These are phyloP conservation scores for Crithidia bombi DNA, from an alignment of 208 protist species.

Conservation along the genomic window DNA sequence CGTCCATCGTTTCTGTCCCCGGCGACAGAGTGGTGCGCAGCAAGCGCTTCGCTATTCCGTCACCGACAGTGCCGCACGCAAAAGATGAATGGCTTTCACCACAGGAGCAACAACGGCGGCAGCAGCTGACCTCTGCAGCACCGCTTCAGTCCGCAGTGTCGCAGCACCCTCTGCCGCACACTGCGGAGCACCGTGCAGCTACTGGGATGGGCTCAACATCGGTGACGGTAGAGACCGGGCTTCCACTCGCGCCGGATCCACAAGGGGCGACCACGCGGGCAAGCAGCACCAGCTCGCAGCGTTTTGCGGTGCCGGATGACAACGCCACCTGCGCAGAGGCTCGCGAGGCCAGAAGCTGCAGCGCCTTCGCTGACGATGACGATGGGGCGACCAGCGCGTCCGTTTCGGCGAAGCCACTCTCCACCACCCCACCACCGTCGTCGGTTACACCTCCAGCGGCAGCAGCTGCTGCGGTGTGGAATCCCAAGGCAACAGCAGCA, in stretches of 20 bases:
- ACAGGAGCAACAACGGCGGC: neutral
- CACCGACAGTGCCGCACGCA: neutral
- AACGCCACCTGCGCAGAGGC: neutral
- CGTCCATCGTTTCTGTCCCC: neutral
- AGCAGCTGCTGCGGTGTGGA: neutral
- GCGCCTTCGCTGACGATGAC: neutral
- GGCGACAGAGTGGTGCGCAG: neutral
- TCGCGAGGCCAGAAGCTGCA: neutral
- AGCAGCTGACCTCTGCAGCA: neutral
- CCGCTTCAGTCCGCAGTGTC: neutral
- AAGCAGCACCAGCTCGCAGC: constrained; percentile 16
- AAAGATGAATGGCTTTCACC: neutral
- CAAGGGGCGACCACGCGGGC: neutral
- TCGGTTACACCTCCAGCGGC: neutral
- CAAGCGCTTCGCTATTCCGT: constrained; percentile 18
- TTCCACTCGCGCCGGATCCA: neutral
- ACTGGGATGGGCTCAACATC: neutral
- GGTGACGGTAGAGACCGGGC: neutral
- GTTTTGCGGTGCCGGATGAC: constrained; percentile 24
- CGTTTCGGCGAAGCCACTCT: neutral
- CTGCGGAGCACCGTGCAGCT: neutral
- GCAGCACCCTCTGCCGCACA: neutral
- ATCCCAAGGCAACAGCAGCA: neutral
- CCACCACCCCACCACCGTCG: neutral
- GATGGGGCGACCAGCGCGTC: neutral